Conservation (phyloP, 306 rosid genomes). For the Argentina anserina region DNA sequence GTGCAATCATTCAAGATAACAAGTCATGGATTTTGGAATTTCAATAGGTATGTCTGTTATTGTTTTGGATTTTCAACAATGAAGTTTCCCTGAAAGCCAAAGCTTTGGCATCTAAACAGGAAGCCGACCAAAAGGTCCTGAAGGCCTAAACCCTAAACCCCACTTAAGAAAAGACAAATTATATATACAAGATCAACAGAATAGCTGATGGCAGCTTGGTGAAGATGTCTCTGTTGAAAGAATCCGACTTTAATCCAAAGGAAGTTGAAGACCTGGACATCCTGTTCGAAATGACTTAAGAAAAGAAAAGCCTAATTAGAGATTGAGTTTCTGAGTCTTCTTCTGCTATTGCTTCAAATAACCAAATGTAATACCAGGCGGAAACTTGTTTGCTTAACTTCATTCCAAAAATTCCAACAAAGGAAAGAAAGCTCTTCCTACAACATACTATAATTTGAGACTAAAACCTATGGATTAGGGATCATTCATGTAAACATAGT, state of each 20-base stretch:
- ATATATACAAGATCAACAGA: not conserved
- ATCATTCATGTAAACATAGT: not conserved
- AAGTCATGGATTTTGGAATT: too few species aligned
- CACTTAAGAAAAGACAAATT: not conserved
- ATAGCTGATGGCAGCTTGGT: not conserved
- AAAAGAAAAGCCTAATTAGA: not conserved
- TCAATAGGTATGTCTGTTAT: not conserved
- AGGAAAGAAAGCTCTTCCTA: not conserved
- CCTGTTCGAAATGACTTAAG: not conserved
- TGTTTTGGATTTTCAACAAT: not conserved
- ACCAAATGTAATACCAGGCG: too few species aligned
- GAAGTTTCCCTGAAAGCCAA: constrained; percentile 2
- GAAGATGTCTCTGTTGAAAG: not conserved
- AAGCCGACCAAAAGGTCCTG: not conserved
- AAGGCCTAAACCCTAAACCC: not conserved
- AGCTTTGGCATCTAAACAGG: not conserved
- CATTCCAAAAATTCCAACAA: not conserved
- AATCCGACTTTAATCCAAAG: not conserved
- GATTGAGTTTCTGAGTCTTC: not conserved
- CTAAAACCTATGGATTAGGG: not conserved
- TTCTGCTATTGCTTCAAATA: not conserved
- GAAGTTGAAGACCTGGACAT: not conserved
- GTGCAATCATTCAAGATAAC: too few species aligned
- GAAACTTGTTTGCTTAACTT: not conserved
- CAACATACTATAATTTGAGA: not conserved